Evolutionary conservation across 768 basidiomycete species (phyloP).

Genomic region (Auriscalpium microsporum): DNA sequence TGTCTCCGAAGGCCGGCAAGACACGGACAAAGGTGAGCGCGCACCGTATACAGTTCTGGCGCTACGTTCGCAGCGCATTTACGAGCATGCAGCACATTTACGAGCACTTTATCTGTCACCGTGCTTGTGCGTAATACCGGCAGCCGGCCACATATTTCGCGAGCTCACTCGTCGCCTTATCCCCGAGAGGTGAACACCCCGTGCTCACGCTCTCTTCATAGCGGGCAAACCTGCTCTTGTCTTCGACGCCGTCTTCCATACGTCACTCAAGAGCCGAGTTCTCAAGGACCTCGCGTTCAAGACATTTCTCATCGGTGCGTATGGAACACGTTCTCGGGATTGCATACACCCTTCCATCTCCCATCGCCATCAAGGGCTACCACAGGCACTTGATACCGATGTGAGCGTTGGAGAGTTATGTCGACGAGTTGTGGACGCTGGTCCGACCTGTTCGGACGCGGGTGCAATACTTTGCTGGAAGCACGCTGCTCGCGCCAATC

Average conservation of each 20-base stretch:
- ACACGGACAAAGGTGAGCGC: conserved; percentile 59
- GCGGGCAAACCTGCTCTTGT: conserved; percentile 64
- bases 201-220: conserved; percentile 20
- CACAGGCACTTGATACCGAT: too few relatives aligned
- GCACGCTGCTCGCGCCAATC: too few relatives aligned
- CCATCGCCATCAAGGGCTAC: too few relatives aligned
- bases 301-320: conserved; percentile 58
- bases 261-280: conserved; percentile 48
- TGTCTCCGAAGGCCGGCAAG: conserved; percentile 53
- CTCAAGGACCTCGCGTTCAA: conserved; percentile 60
- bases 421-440: too few relatives aligned
- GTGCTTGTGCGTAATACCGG: too few relatives aligned
- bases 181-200: neutral
- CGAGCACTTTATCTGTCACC: too few relatives aligned
- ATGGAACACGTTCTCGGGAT: neutral
- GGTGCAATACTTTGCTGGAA: neutral
- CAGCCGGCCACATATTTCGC: neutral
- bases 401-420: too few relatives aligned
- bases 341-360: too few relatives aligned
- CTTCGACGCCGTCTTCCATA: conserved; percentile 65
- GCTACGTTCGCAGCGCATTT: too few relatives aligned
- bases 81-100: too few relatives aligned
- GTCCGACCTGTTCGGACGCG: neutral
- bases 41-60: neutral
- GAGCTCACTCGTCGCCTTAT: neutral